Conservation (phyloP, 2,329 filamentous ascomycete species). For the Ceratocystis huliohia region DNA sequence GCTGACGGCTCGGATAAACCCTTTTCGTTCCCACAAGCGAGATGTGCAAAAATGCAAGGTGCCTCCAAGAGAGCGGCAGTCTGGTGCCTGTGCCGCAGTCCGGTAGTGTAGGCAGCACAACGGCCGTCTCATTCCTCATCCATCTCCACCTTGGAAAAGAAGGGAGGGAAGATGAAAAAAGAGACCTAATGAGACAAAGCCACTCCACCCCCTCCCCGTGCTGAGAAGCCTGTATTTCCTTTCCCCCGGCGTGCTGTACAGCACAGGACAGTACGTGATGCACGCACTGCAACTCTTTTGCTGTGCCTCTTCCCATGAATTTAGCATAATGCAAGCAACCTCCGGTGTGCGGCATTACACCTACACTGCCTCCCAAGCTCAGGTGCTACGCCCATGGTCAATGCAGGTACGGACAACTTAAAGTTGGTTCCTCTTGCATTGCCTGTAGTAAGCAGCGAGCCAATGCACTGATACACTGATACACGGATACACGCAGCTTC, state of each 20-base stretch:
- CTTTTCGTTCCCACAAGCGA: background rate
- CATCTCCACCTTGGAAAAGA: background rate
- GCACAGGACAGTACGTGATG: background rate
- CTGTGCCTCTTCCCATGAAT: conserved; percentile 2
- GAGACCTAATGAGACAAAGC: background rate
- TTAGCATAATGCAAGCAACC: background rate
- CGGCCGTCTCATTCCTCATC: background rate
- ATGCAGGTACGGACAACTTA: conserved; percentile 9
- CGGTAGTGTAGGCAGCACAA: background rate
- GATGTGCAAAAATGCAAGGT: background rate
- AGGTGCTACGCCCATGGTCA: background rate
- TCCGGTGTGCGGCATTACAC: background rate
- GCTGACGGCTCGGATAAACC: conserved; percentile 1
- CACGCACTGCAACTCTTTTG: background rate
- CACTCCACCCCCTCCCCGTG: background rate
- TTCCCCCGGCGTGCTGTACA: background rate
- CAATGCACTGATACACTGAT: background rate
- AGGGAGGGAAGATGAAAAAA: background rate
- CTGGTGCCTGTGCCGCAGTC: background rate
- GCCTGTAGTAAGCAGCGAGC: background rate
- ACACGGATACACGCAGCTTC: background rate
- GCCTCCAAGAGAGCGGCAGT: background rate
- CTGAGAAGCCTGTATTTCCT: background rate
- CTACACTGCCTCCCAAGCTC: background rate
- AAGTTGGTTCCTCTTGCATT: conserved; percentile 1